phyloP scores from a whole-genome alignment of 139 green algal species.

The Nannochloris sp. region DNA sequence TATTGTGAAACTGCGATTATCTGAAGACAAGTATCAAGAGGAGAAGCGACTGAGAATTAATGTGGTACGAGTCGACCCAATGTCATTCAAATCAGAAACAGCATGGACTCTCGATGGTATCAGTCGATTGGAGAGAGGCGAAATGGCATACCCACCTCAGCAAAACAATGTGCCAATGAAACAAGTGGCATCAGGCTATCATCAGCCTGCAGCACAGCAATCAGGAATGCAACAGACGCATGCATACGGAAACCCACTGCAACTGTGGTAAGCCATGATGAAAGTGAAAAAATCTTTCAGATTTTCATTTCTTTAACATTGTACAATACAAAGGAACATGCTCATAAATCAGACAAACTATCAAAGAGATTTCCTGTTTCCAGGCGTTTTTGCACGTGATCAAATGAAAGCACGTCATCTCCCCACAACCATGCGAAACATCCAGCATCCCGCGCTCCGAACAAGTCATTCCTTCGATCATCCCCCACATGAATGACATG shows the following conservation, averaged over 20 bases:
- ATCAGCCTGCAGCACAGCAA: background rate
- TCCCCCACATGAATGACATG: constrained; percentile 69
- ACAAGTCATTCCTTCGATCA: constrained; percentile 78
- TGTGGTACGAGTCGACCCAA: constrained; percentile 25
- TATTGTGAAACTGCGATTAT: constrained; percentile 59
- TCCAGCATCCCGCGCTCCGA: constrained; percentile 68
- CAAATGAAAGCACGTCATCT: constrained; percentile 67
- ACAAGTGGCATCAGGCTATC: background rate
- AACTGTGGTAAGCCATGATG: background rate
- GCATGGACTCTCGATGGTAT: constrained; percentile 5
- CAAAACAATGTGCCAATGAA: background rate
- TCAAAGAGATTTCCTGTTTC: constrained; percentile 11
- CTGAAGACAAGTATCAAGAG: constrained; percentile 82
- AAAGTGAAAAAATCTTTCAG: background rate
- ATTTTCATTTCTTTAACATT: too few species aligned
- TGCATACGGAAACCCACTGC: background rate
- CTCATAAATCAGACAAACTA: background rate
- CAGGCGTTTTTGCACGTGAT: constrained; percentile 46
- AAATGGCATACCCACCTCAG: background rate
- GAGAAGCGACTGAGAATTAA: constrained; percentile 67
- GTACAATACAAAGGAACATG: too few species aligned
- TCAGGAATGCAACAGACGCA: background rate
- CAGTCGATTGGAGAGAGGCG: background rate
- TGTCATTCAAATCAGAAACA: constrained; percentile 16
- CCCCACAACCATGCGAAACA: constrained; percentile 77